Evolutionary conservation across 2,329 filamentous ascomycete genomes (phyloP).

Genomic region (Trichoderma asperellum): DNA sequence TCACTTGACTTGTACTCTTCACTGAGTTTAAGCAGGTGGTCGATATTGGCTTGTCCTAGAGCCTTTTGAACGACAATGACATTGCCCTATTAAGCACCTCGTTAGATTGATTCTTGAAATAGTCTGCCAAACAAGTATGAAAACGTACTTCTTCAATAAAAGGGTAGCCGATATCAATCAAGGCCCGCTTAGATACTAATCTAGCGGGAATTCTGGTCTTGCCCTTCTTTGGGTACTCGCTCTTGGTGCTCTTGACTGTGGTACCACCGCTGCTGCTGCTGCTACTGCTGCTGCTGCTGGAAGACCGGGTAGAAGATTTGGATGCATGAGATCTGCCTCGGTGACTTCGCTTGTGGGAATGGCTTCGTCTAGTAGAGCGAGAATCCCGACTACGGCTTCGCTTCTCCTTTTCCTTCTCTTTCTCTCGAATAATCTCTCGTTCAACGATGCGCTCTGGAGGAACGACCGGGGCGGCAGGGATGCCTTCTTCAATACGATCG

Average conservation of each 20-base stretch:
- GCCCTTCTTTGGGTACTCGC: slow-evolving; percentile 77
- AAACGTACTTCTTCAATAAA: slow-evolving; percentile 76
- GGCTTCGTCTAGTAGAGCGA: slow-evolving; percentile 43
- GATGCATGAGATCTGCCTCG: slow-evolving; percentile 51
- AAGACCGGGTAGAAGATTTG: slow-evolving; percentile 46
- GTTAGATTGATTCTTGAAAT: slow-evolving; percentile 27
- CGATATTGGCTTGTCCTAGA: slow-evolving; percentile 86
- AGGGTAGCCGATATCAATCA: slow-evolving; percentile 84
- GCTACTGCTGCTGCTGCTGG: slow-evolving; percentile 48
- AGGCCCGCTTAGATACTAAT: slow-evolving; percentile 77
- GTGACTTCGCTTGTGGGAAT: slow-evolving; percentile 38
- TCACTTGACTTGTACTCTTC: slow-evolving; percentile 71
- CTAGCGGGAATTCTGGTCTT: slow-evolving; percentile 86
- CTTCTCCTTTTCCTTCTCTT: slow-evolving; percentile 42
- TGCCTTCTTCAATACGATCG: slow-evolving; percentile 62
- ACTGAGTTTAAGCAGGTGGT: slow-evolving; percentile 82
- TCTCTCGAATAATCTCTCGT: slow-evolving; percentile 59
- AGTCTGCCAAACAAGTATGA: not conserved
- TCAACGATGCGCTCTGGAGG: slow-evolving; percentile 63
- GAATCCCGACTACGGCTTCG: slow-evolving; percentile 48
- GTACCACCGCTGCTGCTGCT: slow-evolving; percentile 51
- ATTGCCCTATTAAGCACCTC: slow-evolving; percentile 60
- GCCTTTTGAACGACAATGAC: slow-evolving; percentile 82
- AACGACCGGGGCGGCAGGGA: slow-evolving; percentile 42
- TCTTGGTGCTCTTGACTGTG: slow-evolving; percentile 51